Evolutionary conservation across 2,329 filamentous ascomycete genomes (phyloP).

Genomic region (Xylaria sp.): DNA sequence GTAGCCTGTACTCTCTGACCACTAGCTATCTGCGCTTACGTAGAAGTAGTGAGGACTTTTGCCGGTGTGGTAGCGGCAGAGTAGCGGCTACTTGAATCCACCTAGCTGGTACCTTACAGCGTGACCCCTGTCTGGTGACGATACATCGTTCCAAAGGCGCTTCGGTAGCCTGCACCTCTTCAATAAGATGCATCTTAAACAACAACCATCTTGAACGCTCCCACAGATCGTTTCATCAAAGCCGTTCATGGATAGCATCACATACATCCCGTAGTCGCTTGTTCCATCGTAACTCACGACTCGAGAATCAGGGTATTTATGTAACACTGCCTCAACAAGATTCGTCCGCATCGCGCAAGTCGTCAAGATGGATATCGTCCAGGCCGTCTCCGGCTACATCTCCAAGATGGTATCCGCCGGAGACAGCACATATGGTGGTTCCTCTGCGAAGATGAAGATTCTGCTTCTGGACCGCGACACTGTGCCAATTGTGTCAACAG

Average conservation of each 20-base stretch:
- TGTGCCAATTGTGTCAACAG: conserved; percentile 91
- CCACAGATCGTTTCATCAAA: conserved; percentile 24
- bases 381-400: conserved; percentile 94
- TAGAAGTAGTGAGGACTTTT: conserved; percentile 40
- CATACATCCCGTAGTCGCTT: background rate
- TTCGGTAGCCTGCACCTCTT: background rate
- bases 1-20: conserved; percentile 30
- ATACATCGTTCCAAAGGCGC: conserved; percentile 36
- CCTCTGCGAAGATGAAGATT: conserved; percentile 97
- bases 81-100: background rate
- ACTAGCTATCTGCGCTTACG: background rate
- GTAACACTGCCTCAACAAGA: conserved; percentile 4
- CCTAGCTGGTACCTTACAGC: conserved; percentile 11
- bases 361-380: conserved; percentile 86
- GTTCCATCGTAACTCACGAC: background rate
- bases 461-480: conserved; percentile 93
- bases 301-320: background rate
- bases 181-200: background rate
- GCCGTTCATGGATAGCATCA: background rate
- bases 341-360: conserved; percentile 25
- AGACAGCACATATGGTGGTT: conserved; percentile 73
- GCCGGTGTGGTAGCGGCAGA: conserved; percentile 27
- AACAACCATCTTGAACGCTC: conserved; percentile 16
- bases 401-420: conserved; percentile 92
- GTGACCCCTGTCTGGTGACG: conserved; percentile 40